Evolutionary conservation across 257 asterid genomes (phyloP).

Genomic region (Echites panduratus): DNA sequence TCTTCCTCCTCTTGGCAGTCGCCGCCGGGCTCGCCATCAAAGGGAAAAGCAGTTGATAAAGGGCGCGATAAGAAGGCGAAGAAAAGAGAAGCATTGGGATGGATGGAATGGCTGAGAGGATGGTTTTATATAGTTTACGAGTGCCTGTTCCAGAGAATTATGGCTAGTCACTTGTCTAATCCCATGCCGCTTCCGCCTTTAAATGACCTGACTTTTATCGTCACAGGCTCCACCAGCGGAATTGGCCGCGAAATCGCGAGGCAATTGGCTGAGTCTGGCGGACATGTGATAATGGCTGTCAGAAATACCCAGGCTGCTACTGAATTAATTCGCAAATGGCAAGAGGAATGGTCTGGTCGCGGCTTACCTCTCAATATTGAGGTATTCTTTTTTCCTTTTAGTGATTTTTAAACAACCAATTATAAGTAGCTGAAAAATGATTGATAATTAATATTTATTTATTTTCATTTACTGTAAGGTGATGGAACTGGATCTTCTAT

Average conservation of each 20-base stretch:
- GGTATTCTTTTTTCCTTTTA: conserved; percentile 31
- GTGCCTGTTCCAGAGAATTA: conserved; percentile 86
- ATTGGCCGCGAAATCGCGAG: conserved; percentile 94
- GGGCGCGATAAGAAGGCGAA: conserved; percentile 26
- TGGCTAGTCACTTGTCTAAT: conserved; percentile 76
- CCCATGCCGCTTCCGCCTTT: conserved; percentile 89
- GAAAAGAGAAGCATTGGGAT: conserved; percentile 67
- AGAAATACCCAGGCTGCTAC: conserved; percentile 68
- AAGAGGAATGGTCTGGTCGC: conserved; percentile 69
- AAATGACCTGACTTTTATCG: conserved; percentile 67
- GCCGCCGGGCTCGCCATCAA: conserved; percentile 13
- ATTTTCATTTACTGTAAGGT: conserved; percentile 31
- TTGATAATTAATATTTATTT: not conserved
- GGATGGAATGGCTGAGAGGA: conserved; percentile 88
- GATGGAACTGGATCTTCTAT: conserved; percentile 91
- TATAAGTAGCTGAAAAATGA: no score
- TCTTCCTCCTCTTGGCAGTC: not conserved
- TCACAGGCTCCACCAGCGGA: conserved; percentile 97
- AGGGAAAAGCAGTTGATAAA: conserved; percentile 31
- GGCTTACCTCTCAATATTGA: conserved; percentile 89
- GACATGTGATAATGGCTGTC: conserved; percentile 94
- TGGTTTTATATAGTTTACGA: conserved; percentile 66
- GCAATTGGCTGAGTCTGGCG: conserved; percentile 95
- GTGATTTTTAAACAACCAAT: not conserved
- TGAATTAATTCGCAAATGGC: conserved; percentile 75